phyloP scores from a whole-genome alignment of 345 rosid species.

The Iberis pinnata region DNA sequence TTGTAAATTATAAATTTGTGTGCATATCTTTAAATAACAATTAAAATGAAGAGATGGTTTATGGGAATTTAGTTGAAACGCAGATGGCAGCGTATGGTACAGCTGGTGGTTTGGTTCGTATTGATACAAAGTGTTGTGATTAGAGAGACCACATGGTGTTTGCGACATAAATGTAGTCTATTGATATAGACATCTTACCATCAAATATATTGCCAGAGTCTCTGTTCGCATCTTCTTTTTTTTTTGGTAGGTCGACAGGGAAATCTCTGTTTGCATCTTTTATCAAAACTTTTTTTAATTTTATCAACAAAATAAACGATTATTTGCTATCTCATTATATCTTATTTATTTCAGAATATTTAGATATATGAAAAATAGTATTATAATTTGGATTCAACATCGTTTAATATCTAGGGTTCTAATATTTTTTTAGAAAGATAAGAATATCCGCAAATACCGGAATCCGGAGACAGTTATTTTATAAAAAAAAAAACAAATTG shows the following conservation, averaged over 20 bases:
- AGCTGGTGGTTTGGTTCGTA: conserved; percentile 26
- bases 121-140: conserved; percentile 30
- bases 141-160: conserved; percentile 32
- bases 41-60: not conserved
- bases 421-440: no score
- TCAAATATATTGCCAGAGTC: conserved; percentile 26
- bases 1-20: not conserved
- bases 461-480: no score
- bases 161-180: conserved; percentile 27
- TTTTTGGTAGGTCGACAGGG: no score
- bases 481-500: no score
- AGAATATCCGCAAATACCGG: no score
- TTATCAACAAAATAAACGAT: no score
- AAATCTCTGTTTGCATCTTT: not conserved
- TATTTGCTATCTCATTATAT: no score
- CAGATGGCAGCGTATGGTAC: conserved; percentile 17
- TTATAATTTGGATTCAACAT: no score
- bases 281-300: not conserved
- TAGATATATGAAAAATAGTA: no score
- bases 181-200: conserved; percentile 32
- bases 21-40: not conserved
- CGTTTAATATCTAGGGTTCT: no score
- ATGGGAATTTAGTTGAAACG: conserved; percentile 4
- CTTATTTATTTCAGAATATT: no score
- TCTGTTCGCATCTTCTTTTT: conserved; percentile 18